A percentile compares a stretch with the other conserved stretches of the same genome.
These are phyloP conservation scores for Cryphonectria parasitica DNA, from an alignment of 2,329 filamentous ascomycete genomes.

Conservation along the genomic window DNA sequence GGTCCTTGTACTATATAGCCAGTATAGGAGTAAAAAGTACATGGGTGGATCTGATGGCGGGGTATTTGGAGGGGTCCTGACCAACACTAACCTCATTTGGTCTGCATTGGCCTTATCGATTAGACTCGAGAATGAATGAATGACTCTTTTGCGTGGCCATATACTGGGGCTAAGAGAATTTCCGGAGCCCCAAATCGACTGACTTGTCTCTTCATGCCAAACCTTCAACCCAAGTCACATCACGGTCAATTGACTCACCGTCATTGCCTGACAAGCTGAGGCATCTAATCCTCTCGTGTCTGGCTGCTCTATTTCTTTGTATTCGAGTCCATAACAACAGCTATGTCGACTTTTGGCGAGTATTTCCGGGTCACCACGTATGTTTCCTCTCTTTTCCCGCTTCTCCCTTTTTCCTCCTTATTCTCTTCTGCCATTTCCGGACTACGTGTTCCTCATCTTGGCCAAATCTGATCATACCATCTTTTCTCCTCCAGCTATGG, in stretches of 20 bases:
- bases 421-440: too few species aligned
- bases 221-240: background rate
- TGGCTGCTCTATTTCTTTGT: background rate
- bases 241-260: background rate
- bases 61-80: background rate
- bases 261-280: background rate
- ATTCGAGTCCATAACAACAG: conserved; percentile 33
- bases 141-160: background rate
- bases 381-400: conserved; percentile 38
- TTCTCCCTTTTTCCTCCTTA: conserved; percentile 23
- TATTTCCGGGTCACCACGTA: conserved; percentile 84
- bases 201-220: background rate
- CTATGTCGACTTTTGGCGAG: conserved; percentile 86
- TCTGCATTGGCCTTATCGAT: background rate
- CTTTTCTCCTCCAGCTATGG: conserved; percentile 61
- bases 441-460: background rate
- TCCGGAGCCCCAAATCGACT: background rate
- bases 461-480: conserved; percentile 16
- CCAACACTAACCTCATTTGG: background rate
- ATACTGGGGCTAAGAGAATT: conserved; percentile 3
- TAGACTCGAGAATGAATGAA: background rate
- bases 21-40: background rate
- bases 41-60: background rate
- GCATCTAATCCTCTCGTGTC: background rate
- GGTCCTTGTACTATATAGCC: background rate